Base-by-base conservation (phyloP, 176 grass and related monocot species). In the Bolboschoenus planiculmis region DNA sequence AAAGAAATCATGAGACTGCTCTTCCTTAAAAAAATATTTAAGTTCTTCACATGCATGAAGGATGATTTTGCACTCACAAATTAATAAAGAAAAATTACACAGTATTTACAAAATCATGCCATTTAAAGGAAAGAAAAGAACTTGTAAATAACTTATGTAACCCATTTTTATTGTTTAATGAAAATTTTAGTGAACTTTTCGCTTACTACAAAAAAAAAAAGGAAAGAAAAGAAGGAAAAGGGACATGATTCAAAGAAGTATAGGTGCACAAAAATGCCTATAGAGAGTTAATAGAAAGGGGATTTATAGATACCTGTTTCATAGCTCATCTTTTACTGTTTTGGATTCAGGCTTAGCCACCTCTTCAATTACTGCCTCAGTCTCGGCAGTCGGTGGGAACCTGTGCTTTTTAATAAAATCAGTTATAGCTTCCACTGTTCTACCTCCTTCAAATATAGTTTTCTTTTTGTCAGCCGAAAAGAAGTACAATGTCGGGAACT, bases 401-500 rank as follows among this genome's bases (percentile, higher is more conserved):
- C 80, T 95, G 65, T 95, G 89, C 58, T 95, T 67, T 42, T 90
- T 87, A 72, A 99, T 87, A 79, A 90, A 99, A 53, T 86, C 73
- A 65, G 91, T 86, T 13, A 95, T 86, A 36, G 83, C 91, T 11
- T 91, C 80, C 0, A 85, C 46, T 2, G 84, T 93, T 81, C 83
- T 88, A 33, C 7, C 77, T 4, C 92, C 89, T 1, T 90, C 44
- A 60, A 91, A 99, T 1, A 37, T 14, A 43, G 85, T 35, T 65
- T 91, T 53, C 24, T 93, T 83, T 57, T 93, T 91, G 15, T 68
- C 87, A 27, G 92, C 82, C 24, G 89, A 90, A 84, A 78, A 86
- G 56, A 95, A 95, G 70, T 91, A 93, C 5, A 99, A 40, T 30
- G 84, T 93, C 27, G 96, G 96, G 57, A 88, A 99, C 21, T 89